Percentiles rank a stretch among this genome's conserved stretches.
Conservation (phyloP, 1,284 basidiomycete species). For the Ganoderma sp. region DNA sequence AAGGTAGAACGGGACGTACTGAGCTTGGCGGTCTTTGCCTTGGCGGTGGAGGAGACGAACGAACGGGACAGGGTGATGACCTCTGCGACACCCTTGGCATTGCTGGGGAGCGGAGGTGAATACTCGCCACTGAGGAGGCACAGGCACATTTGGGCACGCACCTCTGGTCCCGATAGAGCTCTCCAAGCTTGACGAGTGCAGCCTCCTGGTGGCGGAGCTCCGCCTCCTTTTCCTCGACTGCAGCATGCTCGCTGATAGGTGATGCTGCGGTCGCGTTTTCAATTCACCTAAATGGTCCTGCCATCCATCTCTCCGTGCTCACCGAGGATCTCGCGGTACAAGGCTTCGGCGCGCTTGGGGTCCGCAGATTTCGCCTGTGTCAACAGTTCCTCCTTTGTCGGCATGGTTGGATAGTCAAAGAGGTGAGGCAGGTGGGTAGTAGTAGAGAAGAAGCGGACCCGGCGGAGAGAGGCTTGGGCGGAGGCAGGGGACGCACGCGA, state of each 20-base stretch:
- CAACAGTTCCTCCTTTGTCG: conserved; percentile 54
- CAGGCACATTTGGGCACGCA: conserved; percentile 45
- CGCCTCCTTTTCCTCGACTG: conserved; percentile 53
- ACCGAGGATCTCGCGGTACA: conserved; percentile 75
- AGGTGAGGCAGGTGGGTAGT: conserved; percentile 16
- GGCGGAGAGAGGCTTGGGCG: conserved; percentile 30
- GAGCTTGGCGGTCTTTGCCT: conserved; percentile 98
- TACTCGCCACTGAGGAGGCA: background rate
- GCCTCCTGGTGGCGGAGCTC: conserved; percentile 83
- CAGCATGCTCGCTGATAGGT: conserved; percentile 34
- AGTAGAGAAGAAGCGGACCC: background rate
- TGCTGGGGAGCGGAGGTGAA: conserved; percentile 51
- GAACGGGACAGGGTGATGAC: conserved; percentile 87
- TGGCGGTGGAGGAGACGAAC: conserved; percentile 95
- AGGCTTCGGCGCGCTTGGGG: conserved; percentile 61
- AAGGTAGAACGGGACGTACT: conserved; percentile 59
- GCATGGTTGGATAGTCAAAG: conserved; percentile 28
- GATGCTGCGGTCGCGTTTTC: conserved; percentile 24
- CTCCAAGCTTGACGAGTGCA: conserved; percentile 87
- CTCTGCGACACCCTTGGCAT: conserved; percentile 85
- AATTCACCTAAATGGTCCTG: background rate
- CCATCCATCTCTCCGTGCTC: background rate
- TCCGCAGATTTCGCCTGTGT: conserved; percentile 56
- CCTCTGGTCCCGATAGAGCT: conserved; percentile 88
- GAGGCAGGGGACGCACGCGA: conserved; percentile 25